Percentiles rank a stretch among this genome's conserved stretches.
These are phyloP conservation scores for Cladosporium phlei DNA, from an alignment of 2,329 filamentous ascomycete genomes.

Conservation along the genomic window DNA sequence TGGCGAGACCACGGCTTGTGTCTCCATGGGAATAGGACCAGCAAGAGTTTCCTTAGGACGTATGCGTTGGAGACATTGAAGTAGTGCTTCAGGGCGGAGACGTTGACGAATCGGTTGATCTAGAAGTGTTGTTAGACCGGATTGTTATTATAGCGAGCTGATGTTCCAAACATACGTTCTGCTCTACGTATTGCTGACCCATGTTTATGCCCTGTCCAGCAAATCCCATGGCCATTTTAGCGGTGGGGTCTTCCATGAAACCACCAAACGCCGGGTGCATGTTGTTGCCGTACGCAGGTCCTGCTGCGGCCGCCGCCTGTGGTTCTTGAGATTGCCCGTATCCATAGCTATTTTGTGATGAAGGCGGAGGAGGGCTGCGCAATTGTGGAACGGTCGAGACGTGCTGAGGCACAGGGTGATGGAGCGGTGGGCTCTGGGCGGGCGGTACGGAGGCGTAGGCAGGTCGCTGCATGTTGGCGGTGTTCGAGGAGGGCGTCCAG, in stretches of 20 bases:
- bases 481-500: not conserved
- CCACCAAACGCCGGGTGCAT: constrained; percentile 67
- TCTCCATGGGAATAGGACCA: constrained; percentile 95
- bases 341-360: constrained; percentile 60
- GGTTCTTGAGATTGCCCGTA: constrained; percentile 50
- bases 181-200: constrained; percentile 89
- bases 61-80: constrained; percentile 99
- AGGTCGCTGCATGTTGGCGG: constrained; percentile 72
- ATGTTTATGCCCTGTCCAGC: constrained; percentile 70
- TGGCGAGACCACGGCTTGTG: constrained; percentile 97
- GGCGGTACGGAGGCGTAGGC: constrained; percentile 70
- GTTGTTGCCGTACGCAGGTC: constrained; percentile 28
- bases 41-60: constrained; percentile 84
- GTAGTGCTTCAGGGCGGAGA: constrained; percentile 93
- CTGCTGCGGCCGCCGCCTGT: constrained; percentile 16
- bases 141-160: no score
- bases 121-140: constrained; percentile 34
- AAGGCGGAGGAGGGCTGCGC: constrained; percentile 82
- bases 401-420: constrained; percentile 96
- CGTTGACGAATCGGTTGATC: constrained; percentile 81
- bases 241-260: constrained; percentile 93
- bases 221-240: constrained; percentile 91
- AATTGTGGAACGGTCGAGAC: constrained; percentile 97
- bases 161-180: constrained; percentile 70
- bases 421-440: constrained; percentile 79